phyloP scores from a whole-genome alignment of 345 rosid species.

The Melaleuca quinquenervia region DNA sequence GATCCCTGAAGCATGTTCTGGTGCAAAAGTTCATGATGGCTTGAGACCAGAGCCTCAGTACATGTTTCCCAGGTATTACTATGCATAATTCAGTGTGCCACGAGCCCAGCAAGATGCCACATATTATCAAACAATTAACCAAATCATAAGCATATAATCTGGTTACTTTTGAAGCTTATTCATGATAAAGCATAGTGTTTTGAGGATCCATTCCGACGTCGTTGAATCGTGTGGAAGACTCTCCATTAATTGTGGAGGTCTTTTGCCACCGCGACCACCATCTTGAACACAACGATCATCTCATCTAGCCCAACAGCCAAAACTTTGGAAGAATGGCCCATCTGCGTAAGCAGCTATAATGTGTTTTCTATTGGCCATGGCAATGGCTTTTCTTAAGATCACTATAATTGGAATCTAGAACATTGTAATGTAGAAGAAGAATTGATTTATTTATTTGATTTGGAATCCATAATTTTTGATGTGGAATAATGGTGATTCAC shows the following conservation, averaged over 20 bases:
- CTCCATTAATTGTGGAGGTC: background rate
- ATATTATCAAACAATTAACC: background rate
- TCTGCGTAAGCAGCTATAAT: background rate
- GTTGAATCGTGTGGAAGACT: background rate
- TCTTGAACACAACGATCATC: background rate
- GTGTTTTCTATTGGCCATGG: background rate
- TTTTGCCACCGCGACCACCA: fast-evolving
- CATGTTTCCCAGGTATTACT: background rate
- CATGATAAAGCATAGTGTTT: background rate
- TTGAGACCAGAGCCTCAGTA: background rate
- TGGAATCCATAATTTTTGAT: too few relatives aligned
- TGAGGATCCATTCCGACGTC: background rate
- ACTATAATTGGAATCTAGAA: too few relatives aligned
- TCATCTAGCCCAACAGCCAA: fast-evolving
- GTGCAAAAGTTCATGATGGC: background rate
- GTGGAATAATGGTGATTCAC: too few relatives aligned
- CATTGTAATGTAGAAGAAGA: too few relatives aligned
- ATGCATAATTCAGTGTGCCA: background rate
- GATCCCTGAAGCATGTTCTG: background rate
- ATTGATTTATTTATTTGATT: too few relatives aligned
- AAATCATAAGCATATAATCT: background rate
- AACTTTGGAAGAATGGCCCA: background rate
- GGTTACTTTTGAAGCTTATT: background rate
- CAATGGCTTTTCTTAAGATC: too few relatives aligned
- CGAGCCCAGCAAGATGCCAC: background rate